These are phyloP conservation scores for Cocos nucifera DNA, from an alignment of 176 grass and related monocot species.

Conservation along the genomic window DNA sequence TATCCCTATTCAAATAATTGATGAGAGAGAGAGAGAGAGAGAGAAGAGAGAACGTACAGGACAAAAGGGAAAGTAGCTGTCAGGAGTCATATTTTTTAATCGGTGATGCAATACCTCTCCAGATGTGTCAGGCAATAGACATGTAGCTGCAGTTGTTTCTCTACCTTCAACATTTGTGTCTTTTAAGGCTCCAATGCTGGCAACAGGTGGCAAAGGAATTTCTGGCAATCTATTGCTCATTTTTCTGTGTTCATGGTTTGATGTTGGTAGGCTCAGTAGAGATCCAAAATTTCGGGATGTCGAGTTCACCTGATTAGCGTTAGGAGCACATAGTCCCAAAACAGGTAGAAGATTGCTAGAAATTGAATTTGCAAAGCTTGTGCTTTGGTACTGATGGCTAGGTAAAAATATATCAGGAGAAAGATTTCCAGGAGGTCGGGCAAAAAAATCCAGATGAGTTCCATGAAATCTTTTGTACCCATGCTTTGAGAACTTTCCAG, in stretches of 20 bases:
- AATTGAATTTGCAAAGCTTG: constrained; percentile 39
- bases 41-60: constrained; percentile 43
- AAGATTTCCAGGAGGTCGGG: constrained; percentile 26
- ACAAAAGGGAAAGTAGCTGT: constrained; percentile 85
- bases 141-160: constrained; percentile 24
- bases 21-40: constrained; percentile 4
- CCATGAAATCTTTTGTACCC: constrained; percentile 44
- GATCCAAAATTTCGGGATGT: constrained; percentile 30
- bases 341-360: constrained; percentile 68
- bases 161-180: constrained; percentile 26
- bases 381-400: constrained; percentile 34
- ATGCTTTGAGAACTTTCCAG: constrained; percentile 42
- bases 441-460: constrained; percentile 45
- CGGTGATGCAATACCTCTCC: constrained; percentile 45
- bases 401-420: constrained; percentile 25
- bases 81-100: constrained; percentile 57
- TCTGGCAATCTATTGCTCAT: constrained; percentile 29
- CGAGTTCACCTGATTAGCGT: constrained; percentile 55
- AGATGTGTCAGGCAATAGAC: constrained; percentile 31
- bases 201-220: constrained; percentile 15
- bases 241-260: constrained; percentile 37
- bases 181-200: constrained; percentile 25
- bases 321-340: constrained; percentile 89
- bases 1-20: background rate
- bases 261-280: constrained; percentile 19